These are phyloP conservation scores for Corrigiola litoralis DNA, from an alignment of 179 eudicot genomes.

Conservation along the genomic window DNA sequence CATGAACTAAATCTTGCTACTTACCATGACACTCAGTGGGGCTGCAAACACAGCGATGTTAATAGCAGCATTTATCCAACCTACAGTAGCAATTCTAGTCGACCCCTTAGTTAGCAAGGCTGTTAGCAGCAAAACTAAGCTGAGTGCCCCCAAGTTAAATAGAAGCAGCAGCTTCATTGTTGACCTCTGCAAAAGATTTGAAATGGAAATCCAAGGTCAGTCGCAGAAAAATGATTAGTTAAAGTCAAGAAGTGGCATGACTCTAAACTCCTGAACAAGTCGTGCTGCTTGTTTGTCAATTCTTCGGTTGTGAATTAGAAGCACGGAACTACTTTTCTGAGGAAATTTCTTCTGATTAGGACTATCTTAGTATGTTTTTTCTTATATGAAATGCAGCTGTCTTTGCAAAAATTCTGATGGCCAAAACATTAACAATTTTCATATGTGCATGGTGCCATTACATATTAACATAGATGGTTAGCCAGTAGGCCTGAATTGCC, in stretches of 20 bases:
- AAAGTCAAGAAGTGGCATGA: background rate
- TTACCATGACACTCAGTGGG: conserved; percentile 78
- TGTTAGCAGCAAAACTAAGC: conserved; percentile 43
- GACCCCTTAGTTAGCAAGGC: conserved; percentile 28
- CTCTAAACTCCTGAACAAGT: background rate
- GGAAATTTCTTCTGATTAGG: too few species aligned
- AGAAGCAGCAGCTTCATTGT: conserved; percentile 43
- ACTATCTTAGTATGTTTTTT: too few species aligned
- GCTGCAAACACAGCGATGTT: conserved; percentile 63
- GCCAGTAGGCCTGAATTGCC: too few species aligned
- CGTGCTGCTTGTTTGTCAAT: background rate
- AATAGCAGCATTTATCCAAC: conserved; percentile 75
- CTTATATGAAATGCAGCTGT: too few species aligned
- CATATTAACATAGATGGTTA: too few species aligned
- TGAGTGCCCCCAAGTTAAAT: conserved; percentile 39
- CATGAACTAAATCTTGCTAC: background rate
- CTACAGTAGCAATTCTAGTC: conserved; percentile 38
- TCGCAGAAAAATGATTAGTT: background rate
- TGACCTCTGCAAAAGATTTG: conserved; percentile 31
- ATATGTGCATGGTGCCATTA: too few species aligned
- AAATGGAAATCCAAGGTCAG: background rate
- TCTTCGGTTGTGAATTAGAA: background rate
- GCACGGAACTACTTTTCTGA: background rate
- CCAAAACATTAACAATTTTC: too few species aligned
- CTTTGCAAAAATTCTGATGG: background rate